These are phyloP conservation scores for Colletotrichum tropicicola DNA, from an alignment of 2,329 filamentous ascomycete genomes.

Conservation along the genomic window DNA sequence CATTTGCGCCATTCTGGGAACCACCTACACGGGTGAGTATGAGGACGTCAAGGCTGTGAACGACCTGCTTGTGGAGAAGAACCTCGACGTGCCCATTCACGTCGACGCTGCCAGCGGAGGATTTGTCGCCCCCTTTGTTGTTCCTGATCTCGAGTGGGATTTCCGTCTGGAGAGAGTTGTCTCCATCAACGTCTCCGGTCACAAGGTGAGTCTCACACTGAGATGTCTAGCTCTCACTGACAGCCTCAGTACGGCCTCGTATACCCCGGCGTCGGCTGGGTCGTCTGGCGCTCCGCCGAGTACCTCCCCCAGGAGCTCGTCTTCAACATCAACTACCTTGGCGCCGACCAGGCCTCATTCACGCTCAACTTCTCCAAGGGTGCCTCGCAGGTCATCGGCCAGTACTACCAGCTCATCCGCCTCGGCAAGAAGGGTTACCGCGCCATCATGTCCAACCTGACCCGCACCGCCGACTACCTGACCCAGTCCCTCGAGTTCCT, in stretches of 20 bases:
- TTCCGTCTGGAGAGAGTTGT: constrained; percentile 90
- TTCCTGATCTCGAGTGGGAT: constrained; percentile 87
- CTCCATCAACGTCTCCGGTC: constrained; percentile 93
- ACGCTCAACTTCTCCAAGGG: constrained; percentile 98
- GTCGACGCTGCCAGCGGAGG: constrained; percentile 93
- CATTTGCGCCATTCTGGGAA: constrained; percentile 90
- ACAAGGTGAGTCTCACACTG: constrained; percentile 66
- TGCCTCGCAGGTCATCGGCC: constrained; percentile 91
- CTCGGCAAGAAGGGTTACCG: constrained; percentile 93
- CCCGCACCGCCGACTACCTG: constrained; percentile 88
- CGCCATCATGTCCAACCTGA: constrained; percentile 94
- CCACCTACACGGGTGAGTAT: constrained; percentile 95
- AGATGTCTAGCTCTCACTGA: neutral
- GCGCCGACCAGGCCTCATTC: constrained; percentile 93
- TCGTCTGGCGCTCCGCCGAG: constrained; percentile 85
- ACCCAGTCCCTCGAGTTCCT: constrained; percentile 75
- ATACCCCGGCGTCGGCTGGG: constrained; percentile 95
- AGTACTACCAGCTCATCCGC: constrained; percentile 97
- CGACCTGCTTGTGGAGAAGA: constrained; percentile 79
- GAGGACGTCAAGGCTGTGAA: constrained; percentile 94
- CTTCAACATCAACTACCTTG: constrained; percentile 99
- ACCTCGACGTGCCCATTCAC: constrained; percentile 86
- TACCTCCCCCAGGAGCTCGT: constrained; percentile 90
- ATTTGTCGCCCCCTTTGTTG: constrained; percentile 92
- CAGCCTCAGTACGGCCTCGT: constrained; percentile 63